Base-by-base conservation (phyloP, 108 stramenopile species). In the Pseudonitzschia multiseries region DNA sequence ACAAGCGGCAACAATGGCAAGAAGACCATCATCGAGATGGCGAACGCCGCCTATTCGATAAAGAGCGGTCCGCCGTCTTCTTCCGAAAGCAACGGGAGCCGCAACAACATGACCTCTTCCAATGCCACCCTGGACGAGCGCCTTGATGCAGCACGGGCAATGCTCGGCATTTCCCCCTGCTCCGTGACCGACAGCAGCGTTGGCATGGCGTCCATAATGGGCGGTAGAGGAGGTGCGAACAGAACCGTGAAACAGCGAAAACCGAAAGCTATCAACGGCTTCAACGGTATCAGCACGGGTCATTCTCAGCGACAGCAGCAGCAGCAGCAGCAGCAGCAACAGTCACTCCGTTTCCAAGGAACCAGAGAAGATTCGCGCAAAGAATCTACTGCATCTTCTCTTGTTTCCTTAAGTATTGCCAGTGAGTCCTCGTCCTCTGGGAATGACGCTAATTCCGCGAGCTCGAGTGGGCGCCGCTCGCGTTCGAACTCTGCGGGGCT, bases 81-180 rank as follows among this genome's bases (percentile, higher is more conserved):
- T 29, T 28, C 66, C 28, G 31, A 12, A 8, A 26, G 44, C 26
- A 10, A 46, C 13, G 21, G 43, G 24, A 31, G 29, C 36, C 32
- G 61, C 10, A 62, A 36, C 28, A 67, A 29, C 66, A 66, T 3
- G 32, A 62, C 14, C 61, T 33, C 75, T 52, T 43, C 61, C 40
- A 22, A 40, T 0, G 46, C 52, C 52, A 42, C 56, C 24, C 54
- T 70, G 24, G 73, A 74, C 42, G 83, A 80, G 44, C 70, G 75
- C 18, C 71, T 84, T 8, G 83, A 81, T 67, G 83, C 83, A 29
- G 83, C 83, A 31, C 43, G 67, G 32, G 79, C 83, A 10, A 56
- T 84, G 42, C 73, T 84, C 8, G 83, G 80, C 0, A 79, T 84
- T 17, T 75, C 68, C 20, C 77, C 81, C 22, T 56, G 61, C 36